phyloP scores from a whole-genome alignment of 768 basidiomycete genomes.

The Amanita subjunquillea region DNA sequence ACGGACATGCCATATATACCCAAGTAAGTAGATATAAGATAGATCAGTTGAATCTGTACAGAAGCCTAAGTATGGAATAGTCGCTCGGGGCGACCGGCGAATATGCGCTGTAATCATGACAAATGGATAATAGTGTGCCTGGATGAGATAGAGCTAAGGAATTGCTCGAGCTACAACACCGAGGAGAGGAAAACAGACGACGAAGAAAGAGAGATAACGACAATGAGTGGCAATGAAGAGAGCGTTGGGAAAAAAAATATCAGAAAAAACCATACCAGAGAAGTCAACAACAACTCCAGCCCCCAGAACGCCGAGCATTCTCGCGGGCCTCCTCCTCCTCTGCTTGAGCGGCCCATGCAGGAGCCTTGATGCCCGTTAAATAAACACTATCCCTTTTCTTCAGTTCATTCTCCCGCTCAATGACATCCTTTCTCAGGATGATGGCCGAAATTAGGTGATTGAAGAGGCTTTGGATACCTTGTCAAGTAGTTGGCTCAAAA shows the following conservation, averaged over 20 bases:
- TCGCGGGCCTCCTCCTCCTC: slow-evolving; percentile 68
- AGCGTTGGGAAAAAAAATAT: slow-evolving; percentile 9
- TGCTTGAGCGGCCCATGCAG: slow-evolving; percentile 71
- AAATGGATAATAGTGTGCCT: slow-evolving; percentile 2
- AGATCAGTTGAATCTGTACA: slow-evolving; percentile 23
- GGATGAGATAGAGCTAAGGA: slow-evolving; percentile 9
- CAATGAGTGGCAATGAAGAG: slow-evolving; percentile 14
- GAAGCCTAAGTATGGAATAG: slow-evolving; percentile 14
- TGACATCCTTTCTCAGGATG: slow-evolving; percentile 65
- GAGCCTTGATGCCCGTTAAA: slow-evolving; percentile 50
- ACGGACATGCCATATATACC: slow-evolving; percentile 26
- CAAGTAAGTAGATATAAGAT: slow-evolving; percentile 33
- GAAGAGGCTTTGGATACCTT: slow-evolving; percentile 78
- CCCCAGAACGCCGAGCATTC: slow-evolving; percentile 37
- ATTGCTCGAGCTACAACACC: slow-evolving; percentile 10
- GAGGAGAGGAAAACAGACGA: slow-evolving; percentile 9
- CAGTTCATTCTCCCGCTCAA: slow-evolving; percentile 73
- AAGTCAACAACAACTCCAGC: slow-evolving; percentile 65
- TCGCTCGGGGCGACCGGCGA: not conserved
- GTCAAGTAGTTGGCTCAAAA: slow-evolving; percentile 5
- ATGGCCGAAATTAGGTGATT: slow-evolving; percentile 72
- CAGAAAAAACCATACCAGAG: slow-evolving; percentile 11
- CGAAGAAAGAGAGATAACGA: slow-evolving; percentile 9
- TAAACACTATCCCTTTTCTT: slow-evolving; percentile 81
- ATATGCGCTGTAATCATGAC: slow-evolving; percentile 5